Conservation (phyloP, 1,139 yeast genomes). For the Taphrina pruni region DNA sequence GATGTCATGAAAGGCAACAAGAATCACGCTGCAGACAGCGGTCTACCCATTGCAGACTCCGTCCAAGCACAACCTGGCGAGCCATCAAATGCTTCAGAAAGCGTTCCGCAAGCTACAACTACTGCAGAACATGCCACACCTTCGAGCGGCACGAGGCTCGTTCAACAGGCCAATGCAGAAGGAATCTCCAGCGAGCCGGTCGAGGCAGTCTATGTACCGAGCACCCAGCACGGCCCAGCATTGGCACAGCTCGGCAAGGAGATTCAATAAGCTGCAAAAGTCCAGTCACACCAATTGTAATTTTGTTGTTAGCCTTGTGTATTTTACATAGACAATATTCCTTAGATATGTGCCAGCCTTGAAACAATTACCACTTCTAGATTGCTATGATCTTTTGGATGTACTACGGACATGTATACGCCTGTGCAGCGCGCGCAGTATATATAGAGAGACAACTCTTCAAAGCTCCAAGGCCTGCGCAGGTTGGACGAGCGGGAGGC, state of each 20-base stretch:
- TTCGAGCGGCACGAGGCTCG: slow-evolving; percentile 12
- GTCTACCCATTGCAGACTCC: not conserved
- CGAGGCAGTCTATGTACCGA: slow-evolving; percentile 28
- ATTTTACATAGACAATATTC: not conserved
- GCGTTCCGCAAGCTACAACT: not conserved
- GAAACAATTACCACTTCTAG: no score
- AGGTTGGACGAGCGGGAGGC: not conserved
- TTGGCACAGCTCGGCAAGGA: slow-evolving; percentile 9
- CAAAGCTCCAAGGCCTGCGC: not conserved
- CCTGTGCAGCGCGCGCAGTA: no score
- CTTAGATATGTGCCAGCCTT: no score
- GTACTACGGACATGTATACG: no score
- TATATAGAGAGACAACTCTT: no score
- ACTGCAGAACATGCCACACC: not conserved
- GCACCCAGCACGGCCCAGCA: slow-evolving; percentile 9
- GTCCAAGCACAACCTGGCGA: slow-evolving; percentile 28
- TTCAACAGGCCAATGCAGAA: slow-evolving; percentile 9
- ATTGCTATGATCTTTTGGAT: no score
- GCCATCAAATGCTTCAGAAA: not conserved
- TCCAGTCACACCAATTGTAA: not conserved
- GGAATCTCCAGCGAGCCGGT: slow-evolving; percentile 18
- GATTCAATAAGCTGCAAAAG: not conserved
- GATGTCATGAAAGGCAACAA: slow-evolving; percentile 22
- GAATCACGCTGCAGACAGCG: not conserved
- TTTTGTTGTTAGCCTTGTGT: not conserved